Percentiles rank a stretch among this genome's conserved stretches.
phyloP scores from a whole-genome alignment of 2,329 filamentous ascomycete species.

The Hypoxylon sp. region DNA sequence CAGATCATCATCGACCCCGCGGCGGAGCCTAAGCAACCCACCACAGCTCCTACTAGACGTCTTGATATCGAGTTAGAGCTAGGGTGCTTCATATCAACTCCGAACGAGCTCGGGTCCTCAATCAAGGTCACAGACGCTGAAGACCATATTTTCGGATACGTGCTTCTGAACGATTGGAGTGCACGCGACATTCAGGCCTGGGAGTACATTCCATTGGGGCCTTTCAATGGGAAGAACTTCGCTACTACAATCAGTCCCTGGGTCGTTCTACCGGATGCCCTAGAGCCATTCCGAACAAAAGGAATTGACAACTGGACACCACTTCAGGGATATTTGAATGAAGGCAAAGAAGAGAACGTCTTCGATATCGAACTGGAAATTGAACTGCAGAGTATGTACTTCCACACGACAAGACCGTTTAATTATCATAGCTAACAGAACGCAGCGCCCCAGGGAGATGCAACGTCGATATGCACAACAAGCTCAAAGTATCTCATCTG shows the following conservation, averaged over 20 bases:
- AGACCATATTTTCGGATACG: constrained; percentile 82
- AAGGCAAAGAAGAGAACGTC: constrained; percentile 70
- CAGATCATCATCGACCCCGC: constrained; percentile 78
- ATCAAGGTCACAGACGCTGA: constrained; percentile 76
- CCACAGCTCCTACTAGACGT: constrained; percentile 73
- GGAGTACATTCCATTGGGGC: constrained; percentile 87
- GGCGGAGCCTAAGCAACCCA: constrained; percentile 73
- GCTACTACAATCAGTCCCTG: constrained; percentile 82
- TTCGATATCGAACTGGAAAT: constrained; percentile 80
- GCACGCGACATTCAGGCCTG: constrained; percentile 86
- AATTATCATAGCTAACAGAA: constrained; percentile 31
- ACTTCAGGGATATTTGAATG: constrained; percentile 66
- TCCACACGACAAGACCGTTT: not conserved
- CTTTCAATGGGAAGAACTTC: constrained; percentile 89
- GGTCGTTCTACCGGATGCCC: constrained; percentile 82
- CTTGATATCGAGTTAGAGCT: constrained; percentile 87
- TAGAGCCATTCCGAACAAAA: constrained; percentile 69
- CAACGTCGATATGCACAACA: constrained; percentile 72
- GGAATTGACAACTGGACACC: constrained; percentile 54
- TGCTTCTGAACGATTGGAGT: constrained; percentile 90
- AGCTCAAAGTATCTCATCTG: constrained; percentile 80
- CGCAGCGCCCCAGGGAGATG: constrained; percentile 61
- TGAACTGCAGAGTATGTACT: constrained; percentile 68
- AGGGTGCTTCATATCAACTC: constrained; percentile 78
- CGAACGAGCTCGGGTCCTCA: constrained; percentile 75